These are phyloP conservation scores for Microbotryum violaceum DNA, from an alignment of 1,284 basidiomycete species.

Conservation along the genomic window DNA sequence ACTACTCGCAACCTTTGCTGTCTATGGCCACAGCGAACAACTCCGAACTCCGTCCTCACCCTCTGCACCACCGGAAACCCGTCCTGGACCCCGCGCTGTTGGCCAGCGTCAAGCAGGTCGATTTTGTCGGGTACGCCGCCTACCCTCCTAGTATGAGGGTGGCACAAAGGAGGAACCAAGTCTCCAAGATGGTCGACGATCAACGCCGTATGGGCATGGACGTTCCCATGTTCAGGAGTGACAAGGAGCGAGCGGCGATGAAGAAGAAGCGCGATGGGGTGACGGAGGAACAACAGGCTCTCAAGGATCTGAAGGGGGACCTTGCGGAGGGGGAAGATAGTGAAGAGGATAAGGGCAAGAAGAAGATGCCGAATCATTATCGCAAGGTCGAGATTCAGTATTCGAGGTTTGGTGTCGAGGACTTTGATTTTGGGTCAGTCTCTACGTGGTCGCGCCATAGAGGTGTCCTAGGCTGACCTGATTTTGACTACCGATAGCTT, in stretches of 20 bases:
- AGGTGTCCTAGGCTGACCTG: too few relatives aligned
- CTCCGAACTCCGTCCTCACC: constrained; percentile 47
- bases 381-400: constrained; percentile 95
- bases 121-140: constrained; percentile 75
- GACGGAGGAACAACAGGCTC: constrained; percentile 12
- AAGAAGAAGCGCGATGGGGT: constrained; percentile 21
- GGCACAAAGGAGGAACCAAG: constrained; percentile 75
- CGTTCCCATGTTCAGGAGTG: constrained; percentile 71
- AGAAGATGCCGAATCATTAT: constrained; percentile 69
- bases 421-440: constrained; percentile 89
- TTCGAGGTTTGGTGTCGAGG: constrained; percentile 96
- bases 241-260: constrained; percentile 45
- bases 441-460: not conserved
- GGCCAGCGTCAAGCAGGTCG: constrained; percentile 67
- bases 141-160: constrained; percentile 63
- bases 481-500: constrained; percentile 50
- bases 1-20: constrained; percentile 68
- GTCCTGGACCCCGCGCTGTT: constrained; percentile 68
- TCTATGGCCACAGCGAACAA: constrained; percentile 55
- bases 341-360: constrained; percentile 26
- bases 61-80: constrained; percentile 40
- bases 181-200: constrained; percentile 46
- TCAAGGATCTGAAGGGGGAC: constrained; percentile 1
- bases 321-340: constrained; percentile 34
- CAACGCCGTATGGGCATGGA: constrained; percentile 45